Conservation (phyloP, 495 filamentous ascomycete species). For the Penicillium malachiteum region DNA sequence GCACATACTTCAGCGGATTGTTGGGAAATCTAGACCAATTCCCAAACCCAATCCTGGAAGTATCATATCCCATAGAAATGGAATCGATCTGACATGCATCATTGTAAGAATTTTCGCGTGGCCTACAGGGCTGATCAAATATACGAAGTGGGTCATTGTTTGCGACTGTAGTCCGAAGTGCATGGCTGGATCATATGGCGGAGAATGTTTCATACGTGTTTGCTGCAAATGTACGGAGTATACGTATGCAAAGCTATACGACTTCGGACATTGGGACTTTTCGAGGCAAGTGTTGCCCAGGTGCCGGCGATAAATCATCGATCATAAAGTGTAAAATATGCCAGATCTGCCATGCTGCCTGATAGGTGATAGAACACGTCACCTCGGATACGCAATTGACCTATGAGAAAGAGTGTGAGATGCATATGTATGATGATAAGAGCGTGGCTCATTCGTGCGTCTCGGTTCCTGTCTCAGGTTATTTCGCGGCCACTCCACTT, state of each 20-base stretch:
- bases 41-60: background rate
- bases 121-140: no score
- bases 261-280: no score
- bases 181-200: no score
- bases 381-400: slow-evolving; percentile 6
- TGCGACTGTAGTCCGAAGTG: no score
- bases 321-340: slow-evolving; percentile 13
- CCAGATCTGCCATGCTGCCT: slow-evolving; percentile 2
- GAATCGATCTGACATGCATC: slow-evolving; percentile 12
- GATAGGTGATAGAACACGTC: slow-evolving; percentile 13
- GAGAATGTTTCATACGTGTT: no score
- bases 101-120: background rate
- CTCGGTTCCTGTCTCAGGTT: slow-evolving; percentile 3
- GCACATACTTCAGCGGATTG: background rate
- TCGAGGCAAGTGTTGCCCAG: background rate
- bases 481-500: slow-evolving; percentile 3
- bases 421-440: slow-evolving; percentile 5
- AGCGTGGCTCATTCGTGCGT: background rate
- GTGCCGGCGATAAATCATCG: slow-evolving; percentile 3
- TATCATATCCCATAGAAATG: slow-evolving; percentile 9
- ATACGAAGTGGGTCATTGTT: no score
- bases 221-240: no score
- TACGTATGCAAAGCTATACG: no score
- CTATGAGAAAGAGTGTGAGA: slow-evolving; percentile 7
- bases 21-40: slow-evolving; percentile 8